phyloP scores from a whole-genome alignment of 2,329 filamentous ascomycete species.

The Leptosphaerulina australis region DNA sequence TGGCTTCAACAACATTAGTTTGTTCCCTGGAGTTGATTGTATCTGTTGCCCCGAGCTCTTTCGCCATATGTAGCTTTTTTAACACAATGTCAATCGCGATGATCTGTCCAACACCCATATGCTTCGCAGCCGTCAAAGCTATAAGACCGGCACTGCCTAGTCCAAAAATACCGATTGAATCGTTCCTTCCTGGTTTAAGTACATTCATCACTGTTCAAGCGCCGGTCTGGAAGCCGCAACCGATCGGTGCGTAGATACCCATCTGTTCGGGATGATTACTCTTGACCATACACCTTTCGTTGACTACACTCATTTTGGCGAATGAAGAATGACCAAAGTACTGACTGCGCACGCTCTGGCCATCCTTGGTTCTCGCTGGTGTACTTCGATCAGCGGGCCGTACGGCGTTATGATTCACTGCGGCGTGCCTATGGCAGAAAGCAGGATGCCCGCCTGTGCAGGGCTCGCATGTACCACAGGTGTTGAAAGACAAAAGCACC shows the following conservation, averaged over 20 bases:
- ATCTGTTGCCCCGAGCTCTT: slow-evolving; percentile 54
- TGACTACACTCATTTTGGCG: slow-evolving; percentile 14
- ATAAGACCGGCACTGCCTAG: slow-evolving; percentile 52
- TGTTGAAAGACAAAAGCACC: slow-evolving; percentile 54
- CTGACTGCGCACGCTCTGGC: slow-evolving; percentile 1
- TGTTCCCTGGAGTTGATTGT: slow-evolving; percentile 44
- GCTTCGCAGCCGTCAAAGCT: slow-evolving; percentile 50
- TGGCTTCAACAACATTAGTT: slow-evolving; percentile 32
- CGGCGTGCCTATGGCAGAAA: slow-evolving; percentile 54
- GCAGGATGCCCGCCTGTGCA: slow-evolving; percentile 54
- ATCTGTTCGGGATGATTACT: slow-evolving; percentile 35
- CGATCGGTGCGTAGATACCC: slow-evolving; percentile 48
- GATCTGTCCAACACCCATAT: slow-evolving; percentile 41
- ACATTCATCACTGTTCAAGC: slow-evolving; percentile 52
- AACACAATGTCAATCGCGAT: slow-evolving; percentile 56
- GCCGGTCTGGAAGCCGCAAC: slow-evolving; percentile 55
- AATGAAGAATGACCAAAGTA: slow-evolving; percentile 30
- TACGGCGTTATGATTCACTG: slow-evolving; percentile 52
- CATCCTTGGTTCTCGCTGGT: slow-evolving; percentile 1
- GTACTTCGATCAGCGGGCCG: slow-evolving; percentile 4
- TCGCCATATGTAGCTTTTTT: slow-evolving; percentile 52
- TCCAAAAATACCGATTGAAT: slow-evolving; percentile 48
- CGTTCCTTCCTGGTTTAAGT: slow-evolving; percentile 30
- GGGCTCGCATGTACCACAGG: slow-evolving; percentile 54
- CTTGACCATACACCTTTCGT: slow-evolving; percentile 23